These are phyloP conservation scores for Lipomyces yamadae DNA, from an alignment of 805 yeast species.

Conservation along the genomic window DNA sequence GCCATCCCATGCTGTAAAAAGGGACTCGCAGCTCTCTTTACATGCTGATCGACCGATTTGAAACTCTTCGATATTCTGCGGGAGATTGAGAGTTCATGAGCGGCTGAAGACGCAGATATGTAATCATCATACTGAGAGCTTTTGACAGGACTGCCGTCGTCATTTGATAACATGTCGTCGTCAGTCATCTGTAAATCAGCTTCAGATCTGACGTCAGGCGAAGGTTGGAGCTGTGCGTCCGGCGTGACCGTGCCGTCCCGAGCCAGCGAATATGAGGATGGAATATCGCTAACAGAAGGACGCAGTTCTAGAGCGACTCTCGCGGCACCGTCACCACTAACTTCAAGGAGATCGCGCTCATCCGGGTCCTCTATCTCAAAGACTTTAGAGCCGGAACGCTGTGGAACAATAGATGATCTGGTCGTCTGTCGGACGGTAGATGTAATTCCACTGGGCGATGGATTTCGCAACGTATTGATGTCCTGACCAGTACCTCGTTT, in stretches of 20 bases:
- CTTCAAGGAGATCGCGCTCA: constrained; percentile 8
- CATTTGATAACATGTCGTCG: neutral
- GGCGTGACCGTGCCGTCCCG: constrained; percentile 1
- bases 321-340: neutral
- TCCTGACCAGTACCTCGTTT: constrained; percentile 32
- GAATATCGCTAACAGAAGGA: neutral
- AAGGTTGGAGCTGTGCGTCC: neutral
- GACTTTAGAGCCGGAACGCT: neutral
- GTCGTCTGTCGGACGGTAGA: neutral
- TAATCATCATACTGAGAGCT: constrained; percentile 25
- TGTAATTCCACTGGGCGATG: constrained; percentile 3
- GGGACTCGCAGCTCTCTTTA: constrained; percentile 6
- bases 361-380: constrained; percentile 14
- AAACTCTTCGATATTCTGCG: constrained; percentile 29
- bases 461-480: neutral
- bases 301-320: neutral
- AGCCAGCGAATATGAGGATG: neutral
- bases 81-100: constrained; percentile 17
- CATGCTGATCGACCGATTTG: constrained; percentile 12
- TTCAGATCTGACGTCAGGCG: neutral
- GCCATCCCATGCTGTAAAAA: neutral
- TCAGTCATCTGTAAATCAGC: constrained; percentile 1
- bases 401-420: neutral
- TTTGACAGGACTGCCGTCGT: constrained; percentile 10
- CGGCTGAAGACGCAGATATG: constrained; percentile 20